These are phyloP conservation scores for Daldinia vernicosa DNA, from an alignment of 495 filamentous ascomycete species.

Conservation along the genomic window DNA sequence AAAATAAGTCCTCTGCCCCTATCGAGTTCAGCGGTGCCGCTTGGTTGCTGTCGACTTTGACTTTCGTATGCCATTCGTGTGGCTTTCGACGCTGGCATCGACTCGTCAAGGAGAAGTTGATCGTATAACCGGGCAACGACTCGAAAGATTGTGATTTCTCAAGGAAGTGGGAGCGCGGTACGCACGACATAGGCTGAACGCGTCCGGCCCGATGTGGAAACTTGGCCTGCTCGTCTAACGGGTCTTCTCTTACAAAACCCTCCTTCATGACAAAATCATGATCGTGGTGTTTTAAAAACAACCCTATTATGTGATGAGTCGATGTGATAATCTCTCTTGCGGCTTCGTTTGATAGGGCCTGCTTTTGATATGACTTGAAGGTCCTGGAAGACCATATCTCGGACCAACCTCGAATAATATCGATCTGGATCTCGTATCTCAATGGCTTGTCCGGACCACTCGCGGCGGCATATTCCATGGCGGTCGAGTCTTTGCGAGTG, in stretches of 20 bases:
- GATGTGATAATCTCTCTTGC: slow-evolving; percentile 55
- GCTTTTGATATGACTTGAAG: slow-evolving; percentile 56
- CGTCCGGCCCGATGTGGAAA: slow-evolving; percentile 45
- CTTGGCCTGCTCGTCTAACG: slow-evolving; percentile 42
- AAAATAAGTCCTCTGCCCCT: slow-evolving; percentile 52
- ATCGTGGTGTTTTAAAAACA: slow-evolving; percentile 58
- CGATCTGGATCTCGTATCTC: slow-evolving; percentile 55
- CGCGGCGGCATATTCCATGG: slow-evolving; percentile 49
- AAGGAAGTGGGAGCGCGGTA: slow-evolving; percentile 54
- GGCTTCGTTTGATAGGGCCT: slow-evolving; percentile 50
- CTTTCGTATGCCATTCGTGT: slow-evolving; percentile 40
- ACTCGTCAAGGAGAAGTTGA: slow-evolving; percentile 52
- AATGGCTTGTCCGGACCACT: slow-evolving; percentile 53
- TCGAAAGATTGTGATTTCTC: slow-evolving; percentile 56
- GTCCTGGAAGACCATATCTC: slow-evolving; percentile 57
- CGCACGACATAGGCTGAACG: slow-evolving; percentile 49
- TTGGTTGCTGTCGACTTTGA: slow-evolving; percentile 53
- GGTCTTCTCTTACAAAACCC: slow-evolving; percentile 47
- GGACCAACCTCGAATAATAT: slow-evolving; percentile 49
- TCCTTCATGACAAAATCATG: slow-evolving; percentile 55
- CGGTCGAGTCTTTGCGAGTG: slow-evolving; percentile 58
- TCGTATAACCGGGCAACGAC: slow-evolving; percentile 54
- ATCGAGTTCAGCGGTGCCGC: slow-evolving; percentile 51
- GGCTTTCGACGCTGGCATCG: slow-evolving; percentile 47
- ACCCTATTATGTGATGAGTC: slow-evolving; percentile 55